These are phyloP conservation scores for Kalmanozyma brasiliensis DNA, from an alignment of 1,284 basidiomycete genomes.

Conservation along the genomic window DNA sequence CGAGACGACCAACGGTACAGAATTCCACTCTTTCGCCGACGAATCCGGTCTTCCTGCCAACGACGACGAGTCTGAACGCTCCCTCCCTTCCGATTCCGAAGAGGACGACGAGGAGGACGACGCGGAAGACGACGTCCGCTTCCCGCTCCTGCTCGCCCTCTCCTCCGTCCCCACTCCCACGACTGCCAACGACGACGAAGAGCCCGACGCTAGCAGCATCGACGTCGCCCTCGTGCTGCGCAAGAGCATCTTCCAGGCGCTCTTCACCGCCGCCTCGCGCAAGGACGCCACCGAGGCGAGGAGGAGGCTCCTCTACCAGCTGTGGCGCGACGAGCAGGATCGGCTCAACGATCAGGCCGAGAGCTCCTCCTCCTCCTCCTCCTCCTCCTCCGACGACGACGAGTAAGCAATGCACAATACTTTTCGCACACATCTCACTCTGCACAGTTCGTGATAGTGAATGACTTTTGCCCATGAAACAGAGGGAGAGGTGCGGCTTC, in stretches of 20 bases:
- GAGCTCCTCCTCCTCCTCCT: no score
- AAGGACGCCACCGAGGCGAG: slow-evolving; percentile 80
- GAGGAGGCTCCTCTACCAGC: slow-evolving; percentile 81
- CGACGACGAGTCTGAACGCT: slow-evolving; percentile 27
- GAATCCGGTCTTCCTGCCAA: slow-evolving; percentile 12
- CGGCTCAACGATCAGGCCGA: slow-evolving; percentile 22
- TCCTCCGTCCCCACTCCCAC: slow-evolving; percentile 31
- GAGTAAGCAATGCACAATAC: no score
- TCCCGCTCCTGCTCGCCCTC: slow-evolving; percentile 36
- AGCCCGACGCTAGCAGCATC: slow-evolving; percentile 2
- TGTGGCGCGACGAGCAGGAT: slow-evolving; percentile 75
- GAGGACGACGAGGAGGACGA: slow-evolving; percentile 2
- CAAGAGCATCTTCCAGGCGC: slow-evolving; percentile 73
- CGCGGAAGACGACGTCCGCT: slow-evolving; percentile 23
- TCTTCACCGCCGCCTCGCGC: slow-evolving; percentile 82
- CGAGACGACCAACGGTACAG: slow-evolving; percentile 22
- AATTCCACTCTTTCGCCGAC: slow-evolving; percentile 44
- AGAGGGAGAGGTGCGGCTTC: no score
- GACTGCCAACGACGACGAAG: slow-evolving; percentile 10
- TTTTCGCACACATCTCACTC: no score
- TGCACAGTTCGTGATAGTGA: no score
- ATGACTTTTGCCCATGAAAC: no score
- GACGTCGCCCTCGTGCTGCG: slow-evolving; percentile 69
- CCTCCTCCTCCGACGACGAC: neutral
- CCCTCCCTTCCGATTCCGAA: slow-evolving; percentile 2